Evolutionary conservation across 2,329 filamentous ascomycete genomes (phyloP).

Genomic region (Penicillium sclerotiorum): DNA sequence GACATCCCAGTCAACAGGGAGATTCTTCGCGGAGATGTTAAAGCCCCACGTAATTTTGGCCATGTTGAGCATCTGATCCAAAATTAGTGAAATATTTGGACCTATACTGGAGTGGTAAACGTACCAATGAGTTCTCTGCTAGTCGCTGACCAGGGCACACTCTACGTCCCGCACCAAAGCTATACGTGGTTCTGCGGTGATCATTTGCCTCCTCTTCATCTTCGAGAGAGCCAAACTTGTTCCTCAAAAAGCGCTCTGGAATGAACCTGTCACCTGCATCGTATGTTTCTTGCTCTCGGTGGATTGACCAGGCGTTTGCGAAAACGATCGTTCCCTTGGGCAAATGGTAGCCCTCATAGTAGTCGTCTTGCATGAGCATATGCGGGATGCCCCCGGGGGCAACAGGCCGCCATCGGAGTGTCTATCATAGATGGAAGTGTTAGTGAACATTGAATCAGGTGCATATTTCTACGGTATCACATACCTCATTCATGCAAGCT

Average conservation of each 20-base stretch:
- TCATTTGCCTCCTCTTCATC: background rate
- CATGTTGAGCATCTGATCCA: background rate
- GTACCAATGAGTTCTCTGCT: slow-evolving; percentile 6
- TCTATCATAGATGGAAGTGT: no score
- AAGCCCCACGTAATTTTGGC: background rate
- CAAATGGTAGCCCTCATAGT: slow-evolving; percentile 23
- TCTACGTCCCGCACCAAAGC: slow-evolving; percentile 1
- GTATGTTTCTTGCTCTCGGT: slow-evolving; percentile 22
- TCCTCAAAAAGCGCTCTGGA: slow-evolving; percentile 20
- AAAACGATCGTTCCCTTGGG: slow-evolving; percentile 25
- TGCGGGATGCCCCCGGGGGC: slow-evolving; percentile 24
- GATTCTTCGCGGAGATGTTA: background rate
- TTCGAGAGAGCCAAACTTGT: slow-evolving; percentile 1
- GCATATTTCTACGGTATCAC: no score
- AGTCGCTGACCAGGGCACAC: slow-evolving; percentile 1
- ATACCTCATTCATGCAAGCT: slow-evolving; percentile 2
- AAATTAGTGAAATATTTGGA: background rate
- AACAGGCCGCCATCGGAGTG: slow-evolving; percentile 18
- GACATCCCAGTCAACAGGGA: background rate
- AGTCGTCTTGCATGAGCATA: slow-evolving; percentile 22
- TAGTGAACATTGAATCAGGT: no score
- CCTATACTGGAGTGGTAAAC: background rate
- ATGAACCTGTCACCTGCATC: slow-evolving; percentile 14
- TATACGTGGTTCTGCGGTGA: slow-evolving; percentile 1
- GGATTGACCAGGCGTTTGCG: slow-evolving; percentile 23